These are phyloP conservation scores for Ophiocordyceps camponoti-leonardi DNA, from an alignment of 2,329 filamentous ascomycete species.

Conservation along the genomic window DNA sequence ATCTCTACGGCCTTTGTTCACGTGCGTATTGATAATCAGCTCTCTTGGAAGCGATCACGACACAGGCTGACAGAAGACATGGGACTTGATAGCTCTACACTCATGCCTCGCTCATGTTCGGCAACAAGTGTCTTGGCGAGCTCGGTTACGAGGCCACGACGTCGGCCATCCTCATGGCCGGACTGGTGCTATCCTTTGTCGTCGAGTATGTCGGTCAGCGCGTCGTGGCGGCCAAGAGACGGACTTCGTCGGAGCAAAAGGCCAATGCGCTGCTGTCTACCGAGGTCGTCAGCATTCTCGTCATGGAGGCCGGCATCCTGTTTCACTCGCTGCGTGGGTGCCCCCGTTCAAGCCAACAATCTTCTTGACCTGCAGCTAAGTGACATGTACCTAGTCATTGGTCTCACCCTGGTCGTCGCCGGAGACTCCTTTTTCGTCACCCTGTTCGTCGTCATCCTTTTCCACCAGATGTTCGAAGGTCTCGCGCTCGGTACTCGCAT, in stretches of 20 bases:
- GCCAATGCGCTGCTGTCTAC: slow-evolving; percentile 13
- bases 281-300: slow-evolving; percentile 42
- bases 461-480: slow-evolving; percentile 67
- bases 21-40: slow-evolving; percentile 19
- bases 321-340: slow-evolving; percentile 53
- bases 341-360: not conserved
- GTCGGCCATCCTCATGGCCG: slow-evolving; percentile 56
- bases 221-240: slow-evolving; percentile 25
- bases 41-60: not conserved
- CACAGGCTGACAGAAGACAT: too few species aligned
- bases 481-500: slow-evolving; percentile 58
- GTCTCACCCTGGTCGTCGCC: slow-evolving; percentile 43
- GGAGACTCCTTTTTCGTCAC: slow-evolving; percentile 38
- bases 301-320: slow-evolving; percentile 57
- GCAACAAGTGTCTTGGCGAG: slow-evolving; percentile 48
- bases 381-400: slow-evolving; percentile 31
- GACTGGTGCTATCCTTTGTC: slow-evolving; percentile 54
- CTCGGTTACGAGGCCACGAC: slow-evolving; percentile 53
- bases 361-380: not conserved
- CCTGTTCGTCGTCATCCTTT: slow-evolving; percentile 51
- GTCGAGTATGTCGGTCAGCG: slow-evolving; percentile 52
- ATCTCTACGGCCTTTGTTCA: slow-evolving; percentile 56
- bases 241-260: slow-evolving; percentile 9
- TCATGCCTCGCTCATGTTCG: slow-evolving; percentile 57
- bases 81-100: slow-evolving; percentile 42